Conservation (phyloP, 306 rosid species). For the Urtica urens region DNA sequence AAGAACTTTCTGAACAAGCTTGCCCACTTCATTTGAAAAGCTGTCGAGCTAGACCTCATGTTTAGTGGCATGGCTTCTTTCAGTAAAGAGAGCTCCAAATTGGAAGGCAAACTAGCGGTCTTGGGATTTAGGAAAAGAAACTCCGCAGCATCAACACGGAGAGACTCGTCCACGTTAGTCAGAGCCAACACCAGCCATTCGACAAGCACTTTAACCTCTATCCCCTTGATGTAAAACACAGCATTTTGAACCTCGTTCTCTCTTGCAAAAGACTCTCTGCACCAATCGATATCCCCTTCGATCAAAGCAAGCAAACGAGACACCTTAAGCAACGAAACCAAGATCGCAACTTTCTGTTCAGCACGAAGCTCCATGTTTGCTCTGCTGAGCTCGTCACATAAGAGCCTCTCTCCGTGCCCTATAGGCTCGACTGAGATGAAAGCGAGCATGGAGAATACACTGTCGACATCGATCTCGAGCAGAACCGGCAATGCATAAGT, state of each 20-base stretch:
- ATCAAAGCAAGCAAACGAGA: slow-evolving; percentile 84
- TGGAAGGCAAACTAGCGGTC: slow-evolving; percentile 86
- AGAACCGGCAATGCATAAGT: slow-evolving; percentile 79
- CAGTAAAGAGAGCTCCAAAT: slow-evolving; percentile 70
- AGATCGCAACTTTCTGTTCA: slow-evolving; percentile 85
- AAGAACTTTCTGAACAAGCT: slow-evolving; percentile 90
- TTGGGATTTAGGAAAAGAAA: slow-evolving; percentile 81
- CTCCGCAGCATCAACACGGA: slow-evolving; percentile 96
- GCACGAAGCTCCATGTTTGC: slow-evolving; percentile 43
- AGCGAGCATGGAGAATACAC: slow-evolving; percentile 80
- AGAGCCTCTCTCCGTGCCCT: slow-evolving; percentile 26
- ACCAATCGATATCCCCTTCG: slow-evolving; percentile 90
- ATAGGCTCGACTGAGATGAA: slow-evolving; percentile 57
- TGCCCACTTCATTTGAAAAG: slow-evolving; percentile 98
- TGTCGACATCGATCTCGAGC: slow-evolving; percentile 75
- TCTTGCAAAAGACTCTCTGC: slow-evolving; percentile 23
- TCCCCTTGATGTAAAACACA: slow-evolving; percentile 65
- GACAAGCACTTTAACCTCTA: slow-evolving; percentile 54
- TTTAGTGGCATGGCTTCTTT: slow-evolving; percentile 85
- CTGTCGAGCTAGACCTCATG: slow-evolving; percentile 91
- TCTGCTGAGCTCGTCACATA: slow-evolving; percentile 33
- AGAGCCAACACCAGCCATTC: slow-evolving; percentile 83
- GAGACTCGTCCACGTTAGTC: slow-evolving; percentile 86
- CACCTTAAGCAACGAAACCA: slow-evolving; percentile 88
- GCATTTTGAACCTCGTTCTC: slow-evolving; percentile 31